These are phyloP conservation scores for Cryptosporidium sp. DNA, from an alignment of 169 alveolate genomes.

Conservation along the genomic window DNA sequence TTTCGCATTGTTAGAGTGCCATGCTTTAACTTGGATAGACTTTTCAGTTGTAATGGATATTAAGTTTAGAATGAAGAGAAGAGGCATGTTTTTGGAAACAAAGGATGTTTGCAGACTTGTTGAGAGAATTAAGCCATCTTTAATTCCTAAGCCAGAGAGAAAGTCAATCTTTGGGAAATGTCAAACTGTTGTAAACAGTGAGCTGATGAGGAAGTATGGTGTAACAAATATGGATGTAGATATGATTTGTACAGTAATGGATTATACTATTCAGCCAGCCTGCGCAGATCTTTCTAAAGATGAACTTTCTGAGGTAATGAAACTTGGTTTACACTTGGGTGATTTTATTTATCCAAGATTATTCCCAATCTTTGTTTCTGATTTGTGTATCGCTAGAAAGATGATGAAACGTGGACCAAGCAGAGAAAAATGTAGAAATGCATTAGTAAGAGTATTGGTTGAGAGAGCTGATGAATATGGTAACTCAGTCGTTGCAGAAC, in stretches of 20 bases:
- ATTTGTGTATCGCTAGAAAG: conserved; percentile 52
- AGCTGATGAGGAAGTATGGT: conserved; percentile 39
- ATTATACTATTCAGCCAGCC: conserved; percentile 60
- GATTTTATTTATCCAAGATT: conserved; percentile 64
- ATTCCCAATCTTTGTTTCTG: conserved; percentile 37
- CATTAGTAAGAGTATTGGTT: conserved; percentile 38
- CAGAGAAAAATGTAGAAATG: conserved; percentile 62
- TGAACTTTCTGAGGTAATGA: conserved; percentile 62
- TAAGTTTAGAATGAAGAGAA: conserved; percentile 59
- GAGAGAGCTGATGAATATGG: conserved; percentile 52
- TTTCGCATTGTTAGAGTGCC: conserved; percentile 66
- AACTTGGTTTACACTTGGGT: conserved; percentile 62
- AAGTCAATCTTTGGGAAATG: conserved; percentile 65
- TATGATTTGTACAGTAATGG: conserved; percentile 57
- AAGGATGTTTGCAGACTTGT: conserved; percentile 68
- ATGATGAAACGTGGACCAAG: conserved; percentile 76
- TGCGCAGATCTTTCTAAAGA: conserved; percentile 44
- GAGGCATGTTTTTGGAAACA: conserved; percentile 72
- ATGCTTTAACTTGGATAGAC: conserved; percentile 69
- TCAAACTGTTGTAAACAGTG: conserved; percentile 35
- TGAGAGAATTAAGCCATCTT: conserved; percentile 68
- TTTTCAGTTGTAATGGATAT: conserved; percentile 66
- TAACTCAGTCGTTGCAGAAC: conserved; percentile 15
- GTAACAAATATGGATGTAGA: conserved; percentile 68
- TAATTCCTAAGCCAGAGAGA: conserved; percentile 64